Base-by-base conservation (phyloP, 2,329 filamentous ascomycete species). In the Fusarium equiseti region DNA sequence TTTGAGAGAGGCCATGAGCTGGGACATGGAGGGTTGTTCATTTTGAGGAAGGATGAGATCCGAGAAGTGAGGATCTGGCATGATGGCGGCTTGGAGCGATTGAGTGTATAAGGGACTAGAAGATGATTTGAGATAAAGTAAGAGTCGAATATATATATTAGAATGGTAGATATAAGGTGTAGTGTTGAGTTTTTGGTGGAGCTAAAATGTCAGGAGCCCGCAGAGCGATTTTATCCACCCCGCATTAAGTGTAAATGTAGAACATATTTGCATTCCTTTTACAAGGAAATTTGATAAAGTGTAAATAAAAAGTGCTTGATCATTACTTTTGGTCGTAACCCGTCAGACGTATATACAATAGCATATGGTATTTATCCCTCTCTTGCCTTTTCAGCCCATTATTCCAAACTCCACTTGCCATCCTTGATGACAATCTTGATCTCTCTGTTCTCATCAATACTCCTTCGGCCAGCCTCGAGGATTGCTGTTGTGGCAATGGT, bases 401-500 rank as follows among this genome's bases (percentile, higher is more conserved):
- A 88, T 44, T 85, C 80, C 78, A 97, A 80, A 74, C 85, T 89
- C 93, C 93, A 97, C 29, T 83, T 79, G 1, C 87, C 91, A 61
- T 88, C 86, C 74, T 88, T 84, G 69, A 90, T 83, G 73, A 88
- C 84, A 75, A 98, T 97, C 78, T 89, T 89, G 29, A 98, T 88
- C 64, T 93, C 88, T 59, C 94, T 85, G 60, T 88, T 87, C 85
- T 97, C 93, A 79, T 98, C 94, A 75, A 98, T 87, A 78, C 92
- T 95, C 77, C 90, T 86, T 71, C 95, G 85, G 0, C 95, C 95
- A 2, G 95, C 95, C 81, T 98, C 92, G 60, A 98, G 84, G 70
- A 98, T 97, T 1, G 95, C 95, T 11, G 94, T 97, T 1, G 95
- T 98, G 16, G 93, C 93, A 75, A 97, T 90, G 0, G 95, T 98